Percentiles rank a stretch among this genome's conserved stretches.
Conservation (phyloP, 1,284 basidiomycete species). For the Trametes hirsuta region DNA sequence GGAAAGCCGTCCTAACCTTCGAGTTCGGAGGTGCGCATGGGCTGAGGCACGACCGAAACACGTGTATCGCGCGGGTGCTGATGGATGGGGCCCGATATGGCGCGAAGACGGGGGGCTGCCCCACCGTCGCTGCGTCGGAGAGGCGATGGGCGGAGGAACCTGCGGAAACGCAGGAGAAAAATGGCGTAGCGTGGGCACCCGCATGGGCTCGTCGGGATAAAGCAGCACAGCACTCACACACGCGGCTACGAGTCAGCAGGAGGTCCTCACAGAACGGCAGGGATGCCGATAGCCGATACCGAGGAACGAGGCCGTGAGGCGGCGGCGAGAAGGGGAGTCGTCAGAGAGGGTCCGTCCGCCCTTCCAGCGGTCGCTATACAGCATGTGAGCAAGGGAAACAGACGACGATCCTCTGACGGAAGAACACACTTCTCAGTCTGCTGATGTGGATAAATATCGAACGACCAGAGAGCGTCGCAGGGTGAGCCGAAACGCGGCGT, state of each 20-base stretch:
- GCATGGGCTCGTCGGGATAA: conserved; percentile 1
- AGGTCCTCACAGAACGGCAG: background rate
- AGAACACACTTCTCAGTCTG: conserved; percentile 7
- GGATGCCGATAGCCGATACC: conserved; percentile 12
- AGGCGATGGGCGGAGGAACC: conserved; percentile 8
- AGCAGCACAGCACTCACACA: conserved; percentile 6
- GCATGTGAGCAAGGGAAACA: conserved; percentile 7
- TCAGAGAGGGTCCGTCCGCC: background rate
- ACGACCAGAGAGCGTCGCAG: background rate
- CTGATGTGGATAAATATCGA: conserved; percentile 12
- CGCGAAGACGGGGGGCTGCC: background rate
- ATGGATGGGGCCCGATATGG: conserved; percentile 21
- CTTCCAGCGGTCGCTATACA: conserved; percentile 9
- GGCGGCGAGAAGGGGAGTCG: conserved; percentile 5
- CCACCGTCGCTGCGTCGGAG: conserved; percentile 9
- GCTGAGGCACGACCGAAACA: conserved; percentile 8
- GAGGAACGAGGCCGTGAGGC: conserved; percentile 1
- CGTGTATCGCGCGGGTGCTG: conserved; percentile 14
- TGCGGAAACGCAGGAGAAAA: background rate
- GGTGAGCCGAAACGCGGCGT: background rate
- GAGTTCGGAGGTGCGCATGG: conserved; percentile 1
- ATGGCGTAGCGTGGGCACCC: conserved; percentile 4
- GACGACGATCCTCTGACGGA: conserved; percentile 10
- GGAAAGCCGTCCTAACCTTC: background rate
- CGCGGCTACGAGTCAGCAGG: background rate